Base-by-base conservation (phyloP, 1,284 basidiomycete species). In the Tilletia caries region DNA sequence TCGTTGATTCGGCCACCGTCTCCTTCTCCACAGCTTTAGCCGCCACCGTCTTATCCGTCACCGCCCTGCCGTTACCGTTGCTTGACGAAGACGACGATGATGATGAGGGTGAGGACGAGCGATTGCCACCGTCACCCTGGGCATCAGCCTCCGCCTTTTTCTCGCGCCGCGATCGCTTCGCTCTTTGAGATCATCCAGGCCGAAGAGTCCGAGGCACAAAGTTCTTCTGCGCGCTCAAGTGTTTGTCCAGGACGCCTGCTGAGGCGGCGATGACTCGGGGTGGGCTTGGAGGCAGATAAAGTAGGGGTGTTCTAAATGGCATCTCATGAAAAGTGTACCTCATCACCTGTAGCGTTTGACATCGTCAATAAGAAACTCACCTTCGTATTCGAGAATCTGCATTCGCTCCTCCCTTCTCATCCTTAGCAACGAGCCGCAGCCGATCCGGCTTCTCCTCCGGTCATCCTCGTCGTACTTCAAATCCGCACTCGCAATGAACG, bases 281-380 rank as follows among this genome's bases (percentile, higher is more conserved):
- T 99, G 95, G 0, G 96, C 93, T 86, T 99, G 95, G 70, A 98
- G 87, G 54, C 90, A 96, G 68, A 97, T 86, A 84, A 95, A 98
- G 88, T 89, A 99, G 0, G 93, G 93, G 85, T 99, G 95, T 81
- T 92, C 93, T 92, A 77, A 41, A 4, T 15, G 69, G 23, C 66
- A 58, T 41, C 50, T n/a, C n/a, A n/a, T n/a, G n/a, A n/a, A n/a
- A n/a, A n/a, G n/a, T n/a, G n/a, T n/a, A n/a, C n/a, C n/a, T n/a
- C n/a, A n/a, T n/a, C n/a, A n/a, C n/a, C n/a, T n/a, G n/a, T n/a
- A n/a, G n/a, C 52, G 15, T 5, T 29, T 13, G 25, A 25, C 52
- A 54, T 13, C 12, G 10, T 50, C 48, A 12, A 13, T 50, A 8
- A 72, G 23, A 23, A 25, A 65, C 67, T 65, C 60, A 68, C 67